A percentile compares a stretch with the other conserved stretches of the same genome.
These are phyloP conservation scores for Eucalyptus polyanthemos DNA, from an alignment of 345 rosid genomes.

Conservation along the genomic window DNA sequence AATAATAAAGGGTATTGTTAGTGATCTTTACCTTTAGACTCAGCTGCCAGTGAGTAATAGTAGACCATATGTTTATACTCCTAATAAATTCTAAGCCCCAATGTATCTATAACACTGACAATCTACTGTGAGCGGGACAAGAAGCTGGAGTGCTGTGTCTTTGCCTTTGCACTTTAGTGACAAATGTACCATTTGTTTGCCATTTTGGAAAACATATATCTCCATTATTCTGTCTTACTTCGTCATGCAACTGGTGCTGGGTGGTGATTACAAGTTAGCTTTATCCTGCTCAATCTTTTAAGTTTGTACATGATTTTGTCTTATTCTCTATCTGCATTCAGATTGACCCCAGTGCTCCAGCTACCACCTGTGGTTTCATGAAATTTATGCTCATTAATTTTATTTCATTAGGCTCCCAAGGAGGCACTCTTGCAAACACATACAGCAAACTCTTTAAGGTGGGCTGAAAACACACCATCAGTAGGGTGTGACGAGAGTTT, in stretches of 20 bases:
- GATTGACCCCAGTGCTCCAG: background rate
- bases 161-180: background rate
- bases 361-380: background rate
- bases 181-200: background rate
- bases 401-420: conserved; percentile 36
- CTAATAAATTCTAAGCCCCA: background rate
- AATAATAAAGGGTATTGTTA: background rate
- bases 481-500: conserved; percentile 40
- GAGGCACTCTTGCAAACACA: conserved; percentile 51
- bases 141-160: background rate
- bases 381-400: conserved; percentile 1
- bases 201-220: background rate
- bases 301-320: background rate
- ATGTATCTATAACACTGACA: background rate
- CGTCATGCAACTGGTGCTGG: background rate
- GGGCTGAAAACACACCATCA: conserved; percentile 50
- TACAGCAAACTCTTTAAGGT: conserved; percentile 36
- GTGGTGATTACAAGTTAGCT: background rate
- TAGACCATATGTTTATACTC: background rate
- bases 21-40: background rate
- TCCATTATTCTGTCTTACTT: background rate
- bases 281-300: background rate
- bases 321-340: background rate
- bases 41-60: background rate
- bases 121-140: background rate